A percentile compares a stretch with the other conserved stretches of the same genome.
Evolutionary conservation across 345 rosid genomes (phyloP).

Genomic region (Populus deltoides): DNA sequence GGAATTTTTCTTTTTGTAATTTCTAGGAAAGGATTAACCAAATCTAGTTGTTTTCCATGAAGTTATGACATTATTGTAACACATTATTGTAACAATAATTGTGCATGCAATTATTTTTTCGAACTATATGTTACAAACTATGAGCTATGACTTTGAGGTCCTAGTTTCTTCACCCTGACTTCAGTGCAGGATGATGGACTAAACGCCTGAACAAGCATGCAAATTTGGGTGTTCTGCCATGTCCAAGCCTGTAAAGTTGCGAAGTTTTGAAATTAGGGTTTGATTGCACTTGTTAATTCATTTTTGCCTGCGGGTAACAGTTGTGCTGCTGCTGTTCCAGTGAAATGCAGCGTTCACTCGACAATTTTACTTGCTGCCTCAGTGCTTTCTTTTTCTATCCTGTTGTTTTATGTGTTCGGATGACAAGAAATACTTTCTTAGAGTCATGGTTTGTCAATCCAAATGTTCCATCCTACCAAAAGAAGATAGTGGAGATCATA

Average conservation of each 20-base stretch:
- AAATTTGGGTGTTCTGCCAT: neutral
- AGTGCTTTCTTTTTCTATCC: too few relatives aligned
- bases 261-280: neutral
- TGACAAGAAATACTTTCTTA: neutral
- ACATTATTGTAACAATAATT: neutral
- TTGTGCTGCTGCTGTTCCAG: too few relatives aligned
- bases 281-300: neutral
- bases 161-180: neutral
- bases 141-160: too few relatives aligned
- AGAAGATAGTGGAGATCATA: neutral
- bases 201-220: neutral
- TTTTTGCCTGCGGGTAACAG: neutral
- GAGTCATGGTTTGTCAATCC: neutral
- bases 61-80: neutral
- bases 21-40: constrained; percentile 7
- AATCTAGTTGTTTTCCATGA: neutral
- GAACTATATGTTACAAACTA: neutral
- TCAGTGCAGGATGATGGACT: neutral
- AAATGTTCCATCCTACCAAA: neutral
- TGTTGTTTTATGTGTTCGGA: neutral
- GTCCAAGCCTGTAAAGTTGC: neutral
- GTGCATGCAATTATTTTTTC: neutral
- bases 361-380: neutral
- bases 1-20: neutral
- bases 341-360: neutral